phyloP scores from a whole-genome alignment of 805 yeast species.

The Saccharomycopsis sp. region DNA sequence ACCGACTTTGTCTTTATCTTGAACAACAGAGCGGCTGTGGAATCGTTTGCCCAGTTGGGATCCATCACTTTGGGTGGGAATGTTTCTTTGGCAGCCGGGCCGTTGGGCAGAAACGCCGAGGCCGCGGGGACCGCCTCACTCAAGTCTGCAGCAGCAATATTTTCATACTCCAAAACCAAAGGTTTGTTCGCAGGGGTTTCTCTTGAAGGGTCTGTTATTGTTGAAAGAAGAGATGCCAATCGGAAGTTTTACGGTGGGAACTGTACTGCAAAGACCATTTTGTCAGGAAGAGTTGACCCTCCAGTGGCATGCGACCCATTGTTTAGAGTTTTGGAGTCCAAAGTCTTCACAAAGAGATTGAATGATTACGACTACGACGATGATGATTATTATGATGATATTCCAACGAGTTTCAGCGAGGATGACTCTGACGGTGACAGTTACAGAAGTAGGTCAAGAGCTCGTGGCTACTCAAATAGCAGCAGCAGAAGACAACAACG shows the following conservation, averaged over 20 bases:
- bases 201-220: constrained; percentile 87
- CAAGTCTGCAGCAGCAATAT: constrained; percentile 80
- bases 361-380: constrained; percentile 40
- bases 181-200: constrained; percentile 98
- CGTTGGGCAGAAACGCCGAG: constrained; percentile 94
- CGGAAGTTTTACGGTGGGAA: constrained; percentile 85
- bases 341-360: constrained; percentile 62
- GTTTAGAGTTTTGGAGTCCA: constrained; percentile 75
- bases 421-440: constrained; percentile 35
- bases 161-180: constrained; percentile 89
- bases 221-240: constrained; percentile 97
- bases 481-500: constrained; percentile 25
- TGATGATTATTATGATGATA: constrained; percentile 64
- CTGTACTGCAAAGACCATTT: constrained; percentile 80
- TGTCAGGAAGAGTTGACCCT: constrained; percentile 81
- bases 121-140: constrained; percentile 93
- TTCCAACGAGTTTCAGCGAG: constrained; percentile 59
- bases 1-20: constrained; percentile 94
- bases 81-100: constrained; percentile 94
- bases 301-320: constrained; percentile 87
- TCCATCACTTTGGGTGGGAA: constrained; percentile 94
- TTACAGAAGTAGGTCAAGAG: too few relatives aligned
- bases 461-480: constrained; percentile 25
- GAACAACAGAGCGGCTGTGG: constrained; percentile 81
- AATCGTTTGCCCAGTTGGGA: constrained; percentile 88